Percentiles rank a stretch among this genome's conserved stretches.
These are phyloP conservation scores for Salix koriyanagi DNA, from an alignment of 345 rosid species.

Conservation along the genomic window DNA sequence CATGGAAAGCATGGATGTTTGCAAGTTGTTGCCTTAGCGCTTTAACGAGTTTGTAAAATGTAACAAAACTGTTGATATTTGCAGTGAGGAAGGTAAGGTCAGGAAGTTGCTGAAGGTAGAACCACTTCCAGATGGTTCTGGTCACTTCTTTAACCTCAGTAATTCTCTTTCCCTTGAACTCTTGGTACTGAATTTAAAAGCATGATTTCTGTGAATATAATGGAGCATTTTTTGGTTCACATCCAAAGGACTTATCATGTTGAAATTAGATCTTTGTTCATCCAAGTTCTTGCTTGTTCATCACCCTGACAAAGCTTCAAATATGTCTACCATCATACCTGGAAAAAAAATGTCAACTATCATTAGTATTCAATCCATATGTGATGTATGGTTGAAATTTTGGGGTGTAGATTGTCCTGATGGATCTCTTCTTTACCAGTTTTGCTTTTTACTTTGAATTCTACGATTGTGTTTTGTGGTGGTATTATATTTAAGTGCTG, in stretches of 20 bases:
- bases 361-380: not conserved
- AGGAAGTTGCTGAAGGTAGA: conserved; percentile 90
- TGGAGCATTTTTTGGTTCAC: not conserved
- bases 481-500: not conserved
- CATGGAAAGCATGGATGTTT: not conserved
- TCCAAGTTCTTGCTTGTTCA: not conserved
- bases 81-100: conserved; percentile 88
- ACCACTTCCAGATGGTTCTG: conserved; percentile 93
- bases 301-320: not conserved
- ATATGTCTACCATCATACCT: not conserved
- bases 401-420: not conserved
- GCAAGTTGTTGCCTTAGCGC: not conserved
- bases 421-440: not conserved
- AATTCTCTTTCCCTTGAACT: conserved; percentile 32
- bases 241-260: not conserved
- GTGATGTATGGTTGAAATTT: not conserved
- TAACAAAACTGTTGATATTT: conserved; percentile 16
- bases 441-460: not conserved
- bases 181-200: not conserved
- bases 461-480: not conserved
- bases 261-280: not conserved
- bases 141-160: conserved; percentile 92
- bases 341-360: not conserved
- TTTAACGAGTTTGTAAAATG: not conserved
- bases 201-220: conserved; percentile 8